These are phyloP conservation scores for Clonostachys byssicola DNA, from an alignment of 2,329 filamentous ascomycete species.

Conservation along the genomic window DNA sequence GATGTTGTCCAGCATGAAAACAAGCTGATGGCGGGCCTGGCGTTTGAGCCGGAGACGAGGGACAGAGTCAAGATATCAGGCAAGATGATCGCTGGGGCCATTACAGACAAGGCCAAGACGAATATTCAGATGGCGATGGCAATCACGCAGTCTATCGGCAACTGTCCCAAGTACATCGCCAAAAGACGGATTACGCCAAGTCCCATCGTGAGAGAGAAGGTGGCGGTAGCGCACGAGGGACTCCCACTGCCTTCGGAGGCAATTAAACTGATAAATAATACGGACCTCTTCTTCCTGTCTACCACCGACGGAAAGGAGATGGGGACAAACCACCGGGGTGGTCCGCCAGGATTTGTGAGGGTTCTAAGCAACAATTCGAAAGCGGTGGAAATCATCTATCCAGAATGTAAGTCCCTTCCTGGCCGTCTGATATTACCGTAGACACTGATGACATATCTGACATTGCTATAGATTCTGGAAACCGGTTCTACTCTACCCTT, in stretches of 20 bases:
- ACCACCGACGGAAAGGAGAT: slow-evolving; percentile 63
- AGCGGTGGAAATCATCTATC: slow-evolving; percentile 59
- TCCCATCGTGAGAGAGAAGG: neutral
- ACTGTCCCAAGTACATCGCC: slow-evolving; percentile 87
- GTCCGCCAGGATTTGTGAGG: slow-evolving; percentile 68
- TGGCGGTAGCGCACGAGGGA: slow-evolving; percentile 32
- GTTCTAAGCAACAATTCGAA: slow-evolving; percentile 52
- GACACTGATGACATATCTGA: slow-evolving; percentile 5
- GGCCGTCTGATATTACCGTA: neutral
- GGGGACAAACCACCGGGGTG: slow-evolving; percentile 83
- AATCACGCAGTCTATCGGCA: slow-evolving; percentile 71
- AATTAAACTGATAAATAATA: slow-evolving; percentile 52
- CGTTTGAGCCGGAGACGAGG: slow-evolving; percentile 47
- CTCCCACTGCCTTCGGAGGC: slow-evolving; percentile 47
- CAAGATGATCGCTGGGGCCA: slow-evolving; percentile 59
- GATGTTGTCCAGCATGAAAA: slow-evolving; percentile 28
- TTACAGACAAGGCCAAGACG: slow-evolving; percentile 30
- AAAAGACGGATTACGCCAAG: slow-evolving; percentile 56
- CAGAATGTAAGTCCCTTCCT: slow-evolving; percentile 52
- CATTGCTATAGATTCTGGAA: slow-evolving; percentile 57
- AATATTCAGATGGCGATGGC: slow-evolving; percentile 56
- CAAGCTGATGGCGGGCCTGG: slow-evolving; percentile 42
- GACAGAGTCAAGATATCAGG: slow-evolving; percentile 74
- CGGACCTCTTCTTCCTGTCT: slow-evolving; percentile 78
- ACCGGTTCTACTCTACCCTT: slow-evolving; percentile 77